Base-by-base conservation (phyloP, 257 asterid species). In the Craterostigma plantagineum region DNA sequence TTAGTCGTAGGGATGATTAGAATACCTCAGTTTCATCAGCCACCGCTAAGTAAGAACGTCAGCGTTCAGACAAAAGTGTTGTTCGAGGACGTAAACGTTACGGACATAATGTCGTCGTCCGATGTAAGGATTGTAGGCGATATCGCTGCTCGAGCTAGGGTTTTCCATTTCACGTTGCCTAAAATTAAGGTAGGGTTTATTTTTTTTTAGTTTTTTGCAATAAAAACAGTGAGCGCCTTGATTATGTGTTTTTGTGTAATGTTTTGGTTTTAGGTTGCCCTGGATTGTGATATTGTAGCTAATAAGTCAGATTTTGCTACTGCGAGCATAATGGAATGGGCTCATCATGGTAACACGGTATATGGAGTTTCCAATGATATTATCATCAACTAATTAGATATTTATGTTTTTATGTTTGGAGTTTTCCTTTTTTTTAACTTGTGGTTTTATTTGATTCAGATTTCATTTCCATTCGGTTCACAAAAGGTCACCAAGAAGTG, bases 231-330 rank as follows among this genome's bases (percentile, higher is more conserved):
- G n/a, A n/a, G n/a, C n/a, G 13, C n/a, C 7, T 11, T 33, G 9
- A 30, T 34, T 9, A 35, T 15, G 10, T 11, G 35, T 8, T 12
- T n/a, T 7, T 37, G 0, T 4, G 33, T 45, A 1, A n/a, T 34
- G n/a, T 15, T 36, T 23, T 37, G 4, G 8, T n/a, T n/a, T n/a
- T 27, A 79, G 83, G 43, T 80, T 14, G 79, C 77, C 16, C 44
- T 80, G 76, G 93, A 76, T 55, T 80, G 93, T 50, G 70, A 65
- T 11, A 49, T 76, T 47, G 57, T 44, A 17, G 64, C 69, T 1
- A 65, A 58, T 52, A 63, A 37, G 4, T 51, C 58, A 9, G 39
- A 63, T 42, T 45, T 73, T 33, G 46, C 65, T 14, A 8, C 66
- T 44, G 60, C 47, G 27, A 46, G 41, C 63, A 53, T 51, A 23